Evolutionary conservation across 306 rosid genomes (phyloP), one percentile per base, ranked within the genome.

Genomic region (Rosa multiflora): DNA sequence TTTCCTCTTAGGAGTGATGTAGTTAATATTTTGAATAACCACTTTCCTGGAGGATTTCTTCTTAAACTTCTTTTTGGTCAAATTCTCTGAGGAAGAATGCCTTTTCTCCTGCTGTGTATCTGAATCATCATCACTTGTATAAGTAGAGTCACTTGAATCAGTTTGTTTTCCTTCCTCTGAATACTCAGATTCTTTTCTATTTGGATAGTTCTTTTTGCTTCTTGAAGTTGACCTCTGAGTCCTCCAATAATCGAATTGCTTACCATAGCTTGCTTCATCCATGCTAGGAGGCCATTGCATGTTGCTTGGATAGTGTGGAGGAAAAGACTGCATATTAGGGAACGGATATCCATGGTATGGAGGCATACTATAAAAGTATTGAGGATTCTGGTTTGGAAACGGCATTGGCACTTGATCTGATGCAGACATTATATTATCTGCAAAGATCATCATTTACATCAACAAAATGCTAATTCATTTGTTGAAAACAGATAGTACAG

Each of bases 1-100:
- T 80, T 83, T 90, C 83, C 81, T 84, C 74, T 88, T 90, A 9
- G 91, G 91, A 68, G 90, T 85, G 80, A 90, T 85, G 86, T 90
- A 90, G 82, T 90, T 88, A 80, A 90, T 90, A 75, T 90, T 90
- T 70, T 88, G 89, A 88, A 90, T 90, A 70, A 88, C 89, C 80
- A 88, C 90, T 59, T 88, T 88, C 73, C 91, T 77, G 26, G 89
- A 79, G 73, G 91, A 88, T 74, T 83, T 86, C 76, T 85, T 88
- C 68, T 83, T 81, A 75, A 63, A 21, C 56, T 76, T 40, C 40
- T 78, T 86, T 81, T 83, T 90, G 59, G 82, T 79, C 11, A 40
- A 13, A 75, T 84, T 84, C 47, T 82, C 84, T 79, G 81, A 79
- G 46, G 71, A 76, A 61, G 94, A 86, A 56, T 67, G 70, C 73